Evolutionary conservation across 352 stramenopile species (phyloP), one percentile per base, ranked within the genome.

Genomic region (Phytophthora melonis): DNA sequence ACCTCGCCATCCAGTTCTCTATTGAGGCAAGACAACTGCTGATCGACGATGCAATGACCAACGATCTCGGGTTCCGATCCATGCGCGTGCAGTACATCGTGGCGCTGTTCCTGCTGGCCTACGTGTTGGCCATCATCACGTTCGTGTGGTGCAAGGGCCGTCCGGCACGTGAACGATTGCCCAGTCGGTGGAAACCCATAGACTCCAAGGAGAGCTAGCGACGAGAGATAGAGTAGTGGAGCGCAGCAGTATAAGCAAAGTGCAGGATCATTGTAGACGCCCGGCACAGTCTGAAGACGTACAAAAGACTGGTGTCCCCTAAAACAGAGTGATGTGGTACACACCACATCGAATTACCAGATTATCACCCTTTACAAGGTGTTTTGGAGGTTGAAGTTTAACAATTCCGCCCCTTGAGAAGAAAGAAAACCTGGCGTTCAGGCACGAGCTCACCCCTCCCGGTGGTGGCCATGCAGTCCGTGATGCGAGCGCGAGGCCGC

Each of bases 91-190:
- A 93, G 74, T 78, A 90, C 59, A 87, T 95, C 49, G 82, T 89
- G n/a, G 82, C 81, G 52, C 60, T 89, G 53, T 90, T 92, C 49
- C 45, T 95, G 70, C 58, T 93, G 32, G 67, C 62, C 21, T 95
- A 93, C 64, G 88, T 92, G 41, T 55, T 83, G 43, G 72, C 86
- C 11, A 92, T 93, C 62, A 91, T 95, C 52, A 65, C 67, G 45
- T 88, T 93, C 56, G 87, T 95, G 36, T 95, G 88, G 88, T 94
- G 86, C 66, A 90, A 89, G 59, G 88, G 84, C 7, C 81, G 84
- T 8, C 87, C 87, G 9, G 78, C 76, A 58, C 84, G 88, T 23
- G 88, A 95, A 75, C 82, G 88, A 30, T 72, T 95, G 76, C 88
- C 88, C 7, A 94, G 87, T 80, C 87, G 88, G 30, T 93, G 84